These are phyloP conservation scores for Juncus effusus DNA, from an alignment of 176 grass and related monocot genomes.

Conservation along the genomic window DNA sequence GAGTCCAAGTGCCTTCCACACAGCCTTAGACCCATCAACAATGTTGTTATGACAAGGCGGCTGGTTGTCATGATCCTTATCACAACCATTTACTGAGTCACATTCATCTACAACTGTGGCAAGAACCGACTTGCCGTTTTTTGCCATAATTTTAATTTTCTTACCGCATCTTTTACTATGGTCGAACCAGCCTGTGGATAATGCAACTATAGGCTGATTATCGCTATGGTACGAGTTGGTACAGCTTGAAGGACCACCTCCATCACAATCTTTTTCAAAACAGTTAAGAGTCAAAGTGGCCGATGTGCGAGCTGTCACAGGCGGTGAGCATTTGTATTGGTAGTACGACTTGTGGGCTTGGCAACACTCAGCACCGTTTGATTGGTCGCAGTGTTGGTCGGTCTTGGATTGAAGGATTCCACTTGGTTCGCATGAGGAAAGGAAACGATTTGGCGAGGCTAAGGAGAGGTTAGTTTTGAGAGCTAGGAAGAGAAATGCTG, in stretches of 20 bases:
- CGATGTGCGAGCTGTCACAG: too few species aligned
- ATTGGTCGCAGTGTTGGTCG: too few species aligned
- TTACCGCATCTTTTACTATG: conserved; percentile 21
- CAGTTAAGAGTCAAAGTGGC: conserved; percentile 21
- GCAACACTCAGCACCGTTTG: too few species aligned
- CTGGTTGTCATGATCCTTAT: conserved; percentile 29
- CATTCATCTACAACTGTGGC: conserved; percentile 47
- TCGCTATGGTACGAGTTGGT: conserved; percentile 7
- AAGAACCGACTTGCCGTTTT: conserved; percentile 22
- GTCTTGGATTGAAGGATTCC: too few species aligned
- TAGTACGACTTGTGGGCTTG: too few species aligned
- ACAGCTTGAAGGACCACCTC: conserved; percentile 29
- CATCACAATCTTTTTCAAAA: conserved; percentile 20
- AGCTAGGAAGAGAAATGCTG: too few species aligned
- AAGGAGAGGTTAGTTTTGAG: too few species aligned
- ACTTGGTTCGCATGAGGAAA: too few species aligned
- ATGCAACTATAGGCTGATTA: conserved; percentile 7
- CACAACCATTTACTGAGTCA: conserved; percentile 41
- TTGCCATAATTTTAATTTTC: conserved; percentile 27
- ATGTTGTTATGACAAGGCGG: conserved; percentile 28
- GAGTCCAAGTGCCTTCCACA: conserved; percentile 33
- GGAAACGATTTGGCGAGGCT: too few species aligned
- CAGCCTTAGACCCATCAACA: conserved; percentile 13
- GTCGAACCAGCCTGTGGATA: conserved; percentile 41
- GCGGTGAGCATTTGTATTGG: too few species aligned